Evolutionary conservation across 768 basidiomycete species (phyloP).

Genomic region (Baorangia bicolor): DNA sequence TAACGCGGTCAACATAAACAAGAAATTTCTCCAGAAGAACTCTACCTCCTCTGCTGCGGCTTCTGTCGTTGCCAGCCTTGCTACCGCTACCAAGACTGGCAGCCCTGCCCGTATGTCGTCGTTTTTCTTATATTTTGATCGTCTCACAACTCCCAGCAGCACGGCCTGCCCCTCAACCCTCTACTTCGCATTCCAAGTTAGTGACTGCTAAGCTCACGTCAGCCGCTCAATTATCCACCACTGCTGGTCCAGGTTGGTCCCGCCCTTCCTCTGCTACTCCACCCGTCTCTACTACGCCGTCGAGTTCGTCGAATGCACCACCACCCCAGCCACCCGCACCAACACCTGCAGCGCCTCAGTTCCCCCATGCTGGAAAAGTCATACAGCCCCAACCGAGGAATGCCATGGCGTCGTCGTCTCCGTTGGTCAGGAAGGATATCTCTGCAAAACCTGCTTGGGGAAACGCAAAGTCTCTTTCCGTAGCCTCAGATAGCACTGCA

Average conservation of each 20-base stretch:
- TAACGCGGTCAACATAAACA: constrained; percentile 89
- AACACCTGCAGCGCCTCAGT: constrained; percentile 43
- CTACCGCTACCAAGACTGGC: constrained; percentile 46
- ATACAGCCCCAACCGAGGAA: constrained; percentile 62
- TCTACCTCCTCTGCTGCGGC: constrained; percentile 53
- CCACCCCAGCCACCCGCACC: constrained; percentile 47
- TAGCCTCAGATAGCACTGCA: constrained; percentile 40
- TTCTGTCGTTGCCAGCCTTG: constrained; percentile 42
- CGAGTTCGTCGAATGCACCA: constrained; percentile 41
- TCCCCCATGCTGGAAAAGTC: constrained; percentile 60
- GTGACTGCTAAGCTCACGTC: constrained; percentile 87
- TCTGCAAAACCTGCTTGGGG: constrained; percentile 69
- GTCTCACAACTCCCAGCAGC: constrained; percentile 38
- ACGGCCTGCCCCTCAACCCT: constrained; percentile 54
- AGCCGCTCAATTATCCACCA: constrained; percentile 52
- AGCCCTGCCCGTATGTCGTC: constrained; percentile 50
- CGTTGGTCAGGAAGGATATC: constrained; percentile 35
- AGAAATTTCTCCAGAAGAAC: constrained; percentile 94
- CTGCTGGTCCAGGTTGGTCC: constrained; percentile 71
- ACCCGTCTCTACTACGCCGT: constrained; percentile 51
- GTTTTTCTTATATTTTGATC: neutral
- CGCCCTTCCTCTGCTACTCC: constrained; percentile 74
- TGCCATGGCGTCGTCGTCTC: constrained; percentile 31
- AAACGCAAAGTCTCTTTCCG: constrained; percentile 44
- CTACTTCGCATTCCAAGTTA: constrained; percentile 71